Conservation (phyloP, 345 rosid genomes). For the Lepidium africanum region DNA sequence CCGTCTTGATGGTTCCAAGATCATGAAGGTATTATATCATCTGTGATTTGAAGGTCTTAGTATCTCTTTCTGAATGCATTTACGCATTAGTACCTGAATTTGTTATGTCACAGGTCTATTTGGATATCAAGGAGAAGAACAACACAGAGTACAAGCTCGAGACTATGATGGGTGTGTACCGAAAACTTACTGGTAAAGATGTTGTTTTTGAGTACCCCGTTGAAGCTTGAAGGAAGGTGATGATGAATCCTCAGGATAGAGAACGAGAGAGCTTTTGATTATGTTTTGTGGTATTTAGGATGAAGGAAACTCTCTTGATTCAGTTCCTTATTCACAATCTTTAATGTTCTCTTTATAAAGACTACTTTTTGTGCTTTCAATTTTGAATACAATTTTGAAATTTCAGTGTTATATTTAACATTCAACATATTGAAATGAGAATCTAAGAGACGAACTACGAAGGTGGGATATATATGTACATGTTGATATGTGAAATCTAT, state of each 20-base stretch:
- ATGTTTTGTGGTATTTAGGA: constrained; percentile 27
- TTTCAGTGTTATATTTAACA: background rate
- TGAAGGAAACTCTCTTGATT: constrained; percentile 19
- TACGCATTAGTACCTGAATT: background rate
- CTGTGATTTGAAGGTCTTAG: background rate
- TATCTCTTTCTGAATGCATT: background rate
- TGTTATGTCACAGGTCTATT: constrained; percentile 41
- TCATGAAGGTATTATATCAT: constrained; percentile 50
- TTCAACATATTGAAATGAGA: background rate
- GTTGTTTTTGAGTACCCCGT: constrained; percentile 75
- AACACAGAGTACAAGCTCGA: constrained; percentile 78
- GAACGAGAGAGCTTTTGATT: constrained; percentile 7
- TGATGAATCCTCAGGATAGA: constrained; percentile 17
- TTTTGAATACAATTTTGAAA: constrained; percentile 4
- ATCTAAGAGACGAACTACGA: background rate
- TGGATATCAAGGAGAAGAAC: constrained; percentile 79
- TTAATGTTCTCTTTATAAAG: constrained; percentile 2
- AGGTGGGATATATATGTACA: background rate
- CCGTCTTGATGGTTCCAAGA: constrained; percentile 74
- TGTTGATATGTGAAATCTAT: no score
- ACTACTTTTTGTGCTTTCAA: constrained; percentile 7
- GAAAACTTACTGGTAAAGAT: constrained; percentile 81
- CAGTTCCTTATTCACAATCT: constrained; percentile 24
- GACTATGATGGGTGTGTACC: constrained; percentile 66
- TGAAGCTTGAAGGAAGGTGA: constrained; percentile 42